Base-by-base conservation (phyloP, 768 basidiomycete species). In the Chalciporus pseudorubinellus region DNA sequence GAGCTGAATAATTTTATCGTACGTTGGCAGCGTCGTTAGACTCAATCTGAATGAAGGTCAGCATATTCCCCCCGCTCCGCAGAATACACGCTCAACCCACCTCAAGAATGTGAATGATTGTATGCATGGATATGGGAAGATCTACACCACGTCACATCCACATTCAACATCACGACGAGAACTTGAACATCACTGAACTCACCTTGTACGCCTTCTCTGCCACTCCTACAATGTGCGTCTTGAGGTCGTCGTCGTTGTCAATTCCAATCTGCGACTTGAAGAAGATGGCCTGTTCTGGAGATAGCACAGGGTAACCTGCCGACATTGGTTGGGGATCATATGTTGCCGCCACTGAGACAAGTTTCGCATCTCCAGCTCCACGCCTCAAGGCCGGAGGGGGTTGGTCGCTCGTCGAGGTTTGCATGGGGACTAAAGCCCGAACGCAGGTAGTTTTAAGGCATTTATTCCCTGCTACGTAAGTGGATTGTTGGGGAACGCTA, bases 141-240 rank as follows among this genome's bases (percentile, higher is more conserved):
- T 45, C 70, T 70, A 28, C 2, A 20, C n/a, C 19, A 38, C 16
- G 10, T 38, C 41, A 14, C 6, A 4, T 16, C 50, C 20, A 38
- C 1, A 3, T 21, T 21, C 40, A 2, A 26, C 24, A 16, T 29
- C 21, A 6, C 34, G 18, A 19, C 1, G 1, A 36, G 34, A 18
- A 28, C n/a, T n/a, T n/a, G n/a, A n/a, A n/a, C 4, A n/a, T 26
- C 12, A 12, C 6, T 16, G 5, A 48, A n/a, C 60, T 33, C 38
- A 69, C 70, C 46, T 67, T 50, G 49, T 65, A 70, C 2, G 70
- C 70, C 36, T 60, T 61, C 19, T 47, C 45, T 46, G 70, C 68
- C 10, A 72, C 62, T 7, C 46, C 49, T 7, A 73, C 18, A 22
- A 72, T 64, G 46, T 73, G 72, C 13, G 42, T 21, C 51, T 55